Conservation (phyloP, 169 alveolate species). For the Ichthyophthirius multifiliis region DNA sequence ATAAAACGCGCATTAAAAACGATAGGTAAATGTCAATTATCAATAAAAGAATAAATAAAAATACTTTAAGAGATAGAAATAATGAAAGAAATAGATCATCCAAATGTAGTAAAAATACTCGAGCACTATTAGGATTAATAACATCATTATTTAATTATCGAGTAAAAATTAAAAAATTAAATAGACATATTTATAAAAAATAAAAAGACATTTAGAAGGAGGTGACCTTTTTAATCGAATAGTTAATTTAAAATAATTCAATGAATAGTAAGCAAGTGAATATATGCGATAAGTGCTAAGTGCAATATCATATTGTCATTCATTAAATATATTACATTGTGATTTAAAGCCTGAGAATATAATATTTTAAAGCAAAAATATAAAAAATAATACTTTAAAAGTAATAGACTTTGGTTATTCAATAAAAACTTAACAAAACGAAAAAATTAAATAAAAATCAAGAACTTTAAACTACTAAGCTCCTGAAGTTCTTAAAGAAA, state of each 20-base stretch:
- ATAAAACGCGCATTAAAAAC: not conserved
- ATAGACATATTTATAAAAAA: not conserved
- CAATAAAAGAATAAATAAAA: not conserved
- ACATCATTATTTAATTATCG: not conserved
- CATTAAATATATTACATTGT: conserved; percentile 63
- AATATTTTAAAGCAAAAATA: conserved; percentile 49
- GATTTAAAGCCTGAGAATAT: conserved; percentile 79
- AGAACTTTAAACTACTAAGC: too few species aligned
- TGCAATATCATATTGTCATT: conserved; percentile 73
- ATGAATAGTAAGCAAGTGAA: conserved; percentile 60
- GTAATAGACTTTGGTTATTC: conserved; percentile 83
- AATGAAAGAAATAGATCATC: not conserved
- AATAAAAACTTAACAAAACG: not conserved
- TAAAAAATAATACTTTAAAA: conserved; percentile 33
- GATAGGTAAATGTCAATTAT: not conserved
- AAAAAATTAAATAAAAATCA: conserved; percentile 17
- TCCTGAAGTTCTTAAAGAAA: too few species aligned
- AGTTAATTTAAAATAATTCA: conserved; percentile 15
- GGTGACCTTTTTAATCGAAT: not conserved
- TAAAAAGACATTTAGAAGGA: not conserved
- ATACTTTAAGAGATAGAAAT: not conserved
- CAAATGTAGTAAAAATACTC: not conserved
- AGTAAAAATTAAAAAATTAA: not conserved
- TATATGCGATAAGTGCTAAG: conserved; percentile 64
- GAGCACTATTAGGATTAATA: not conserved